Conservation (phyloP, 352 stramenopile genomes). For the Globisporangium spinosum region DNA sequence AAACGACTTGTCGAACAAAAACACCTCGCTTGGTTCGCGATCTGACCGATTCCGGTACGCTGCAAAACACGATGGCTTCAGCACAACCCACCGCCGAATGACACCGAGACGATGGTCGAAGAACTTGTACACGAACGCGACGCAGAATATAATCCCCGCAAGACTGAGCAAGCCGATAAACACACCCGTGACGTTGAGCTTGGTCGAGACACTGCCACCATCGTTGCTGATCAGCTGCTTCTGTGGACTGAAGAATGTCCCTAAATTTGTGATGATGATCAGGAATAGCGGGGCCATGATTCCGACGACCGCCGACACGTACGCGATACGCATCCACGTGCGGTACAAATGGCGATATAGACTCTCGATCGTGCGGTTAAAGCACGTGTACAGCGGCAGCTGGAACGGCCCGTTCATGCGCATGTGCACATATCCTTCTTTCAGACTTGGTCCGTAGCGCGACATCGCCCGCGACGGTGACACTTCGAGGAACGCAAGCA, state of each 20-base stretch:
- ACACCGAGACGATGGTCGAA: constrained; percentile 84
- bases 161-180: constrained; percentile 56
- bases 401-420: constrained; percentile 86
- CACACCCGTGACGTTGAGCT: constrained; percentile 44
- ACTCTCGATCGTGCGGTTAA: constrained; percentile 78
- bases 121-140: constrained; percentile 86
- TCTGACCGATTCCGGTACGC: constrained; percentile 73
- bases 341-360: constrained; percentile 84
- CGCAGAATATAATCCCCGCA: constrained; percentile 53
- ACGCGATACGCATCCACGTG: constrained; percentile 83
- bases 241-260: constrained; percentile 59
- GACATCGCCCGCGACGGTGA: constrained; percentile 73
- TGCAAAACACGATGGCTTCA: constrained; percentile 85
- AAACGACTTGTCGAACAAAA: constrained; percentile 86
- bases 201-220: constrained; percentile 41
- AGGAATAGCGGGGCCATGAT: constrained; percentile 79
- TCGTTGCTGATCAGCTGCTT: constrained; percentile 49
- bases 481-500: constrained; percentile 80
- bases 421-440: constrained; percentile 89
- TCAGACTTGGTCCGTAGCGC: constrained; percentile 70
- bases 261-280: constrained; percentile 67
- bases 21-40: constrained; percentile 79
- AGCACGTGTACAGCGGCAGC: constrained; percentile 80
- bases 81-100: constrained; percentile 81
- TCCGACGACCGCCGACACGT: constrained; percentile 74